Percentiles rank a stretch among this genome's conserved stretches.
phyloP scores from a whole-genome alignment of 768 basidiomycete genomes.

The Cantharellus anzutake region DNA sequence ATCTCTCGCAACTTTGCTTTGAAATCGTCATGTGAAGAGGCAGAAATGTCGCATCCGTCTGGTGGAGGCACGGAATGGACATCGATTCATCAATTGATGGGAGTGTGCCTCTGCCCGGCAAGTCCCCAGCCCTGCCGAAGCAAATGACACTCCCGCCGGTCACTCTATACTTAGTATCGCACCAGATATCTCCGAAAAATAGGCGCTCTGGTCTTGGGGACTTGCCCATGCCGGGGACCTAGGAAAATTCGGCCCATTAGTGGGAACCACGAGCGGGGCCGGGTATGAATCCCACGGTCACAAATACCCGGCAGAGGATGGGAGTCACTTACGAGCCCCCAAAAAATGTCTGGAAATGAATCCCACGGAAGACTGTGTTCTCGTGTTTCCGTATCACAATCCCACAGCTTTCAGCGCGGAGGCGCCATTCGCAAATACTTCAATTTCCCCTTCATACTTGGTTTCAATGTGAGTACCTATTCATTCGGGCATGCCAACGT shows the following conservation, averaged over 20 bases:
- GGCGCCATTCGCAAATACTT: slow-evolving; percentile 46
- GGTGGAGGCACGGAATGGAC: too few species aligned
- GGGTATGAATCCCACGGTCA: background rate
- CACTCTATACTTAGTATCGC: background rate
- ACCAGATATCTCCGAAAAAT: background rate
- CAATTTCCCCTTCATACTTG: slow-evolving; percentile 33
- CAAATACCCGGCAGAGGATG: background rate
- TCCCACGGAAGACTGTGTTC: slow-evolving; percentile 36
- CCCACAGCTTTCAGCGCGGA: slow-evolving; percentile 39
- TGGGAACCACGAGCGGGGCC: background rate
- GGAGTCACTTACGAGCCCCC: slow-evolving; percentile 26
- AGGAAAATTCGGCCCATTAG: slow-evolving; percentile 25
- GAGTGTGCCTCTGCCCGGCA: too few species aligned
- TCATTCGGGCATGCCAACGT: background rate
- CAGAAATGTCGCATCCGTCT: too few species aligned
- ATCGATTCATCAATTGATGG: too few species aligned
- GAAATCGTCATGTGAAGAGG: too few species aligned
- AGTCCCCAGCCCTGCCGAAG: too few species aligned
- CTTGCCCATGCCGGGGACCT: background rate
- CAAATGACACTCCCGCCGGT: too few species aligned
- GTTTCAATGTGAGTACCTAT: background rate
- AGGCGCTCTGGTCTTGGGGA: slow-evolving; percentile 10
- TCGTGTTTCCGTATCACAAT: slow-evolving; percentile 33
- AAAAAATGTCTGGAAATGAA: slow-evolving; percentile 61
- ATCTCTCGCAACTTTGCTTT: too few species aligned